phyloP scores from a whole-genome alignment of 2,329 filamentous ascomycete genomes.

The Aspergillus hiratsukae region DNA sequence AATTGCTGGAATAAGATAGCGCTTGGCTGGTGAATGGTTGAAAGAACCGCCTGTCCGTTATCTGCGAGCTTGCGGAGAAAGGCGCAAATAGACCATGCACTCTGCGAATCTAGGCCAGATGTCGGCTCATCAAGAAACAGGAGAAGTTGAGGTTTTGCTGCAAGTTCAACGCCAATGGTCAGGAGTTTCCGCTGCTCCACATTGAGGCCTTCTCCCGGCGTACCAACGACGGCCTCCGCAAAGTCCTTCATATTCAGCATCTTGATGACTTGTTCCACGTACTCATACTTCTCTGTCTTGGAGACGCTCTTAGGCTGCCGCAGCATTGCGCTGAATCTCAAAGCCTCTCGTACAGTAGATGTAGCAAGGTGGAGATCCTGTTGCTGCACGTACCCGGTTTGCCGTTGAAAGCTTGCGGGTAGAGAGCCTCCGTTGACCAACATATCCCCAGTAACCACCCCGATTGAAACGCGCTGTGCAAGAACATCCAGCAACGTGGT shows the following conservation, averaged over 20 bases:
- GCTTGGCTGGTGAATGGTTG: slow-evolving; percentile 93
- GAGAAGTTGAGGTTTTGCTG: slow-evolving; percentile 65
- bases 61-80: slow-evolving; percentile 85
- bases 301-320: slow-evolving; percentile 72
- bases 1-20: slow-evolving; percentile 87
- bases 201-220: slow-evolving; percentile 69
- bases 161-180: slow-evolving; percentile 88
- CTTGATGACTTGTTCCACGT: slow-evolving; percentile 76
- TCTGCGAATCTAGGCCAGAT: slow-evolving; percentile 83
- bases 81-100: slow-evolving; percentile 81
- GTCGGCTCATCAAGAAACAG: slow-evolving; percentile 91
- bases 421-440: slow-evolving; percentile 58
- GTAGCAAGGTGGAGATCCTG: slow-evolving; percentile 76
- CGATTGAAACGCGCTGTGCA: slow-evolving; percentile 55
- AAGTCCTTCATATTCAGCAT: slow-evolving; percentile 86
- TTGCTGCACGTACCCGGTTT: slow-evolving; percentile 65
- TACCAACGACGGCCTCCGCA: slow-evolving; percentile 80
- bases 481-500: slow-evolving; percentile 57
- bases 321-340: slow-evolving; percentile 77
- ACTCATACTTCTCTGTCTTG: slow-evolving; percentile 69
- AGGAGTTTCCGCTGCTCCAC: slow-evolving; percentile 64
- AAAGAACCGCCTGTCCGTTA: slow-evolving; percentile 80
- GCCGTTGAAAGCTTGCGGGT: slow-evolving; percentile 57
- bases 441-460: slow-evolving; percentile 63
- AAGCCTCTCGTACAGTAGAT: slow-evolving; percentile 78